Evolutionary conservation across 164 flowering plant species (phyloP), one percentile per base, ranked within the genome.

Genomic region (Berberis vulgaris): DNA sequence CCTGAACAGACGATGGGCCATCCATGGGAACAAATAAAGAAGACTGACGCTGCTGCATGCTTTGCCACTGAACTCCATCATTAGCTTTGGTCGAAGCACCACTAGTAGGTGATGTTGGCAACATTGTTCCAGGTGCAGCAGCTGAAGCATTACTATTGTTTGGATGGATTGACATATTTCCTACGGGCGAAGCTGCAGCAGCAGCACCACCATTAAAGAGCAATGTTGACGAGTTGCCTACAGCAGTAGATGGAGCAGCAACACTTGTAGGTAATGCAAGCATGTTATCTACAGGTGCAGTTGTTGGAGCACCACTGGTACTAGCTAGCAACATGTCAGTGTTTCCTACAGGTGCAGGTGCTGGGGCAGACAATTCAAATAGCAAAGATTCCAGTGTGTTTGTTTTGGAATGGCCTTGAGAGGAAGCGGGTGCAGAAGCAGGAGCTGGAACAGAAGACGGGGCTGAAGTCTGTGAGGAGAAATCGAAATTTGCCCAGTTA

Each of bases 401-500:
- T 46, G 66, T 59, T 69, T 64, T 84, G 50, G 85, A 66, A 49
- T 87, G 77, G 47, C 83, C 66, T 58, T 13, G 45, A 41, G 69
- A 26, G 26, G 26, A 26, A 26, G 26, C 26, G 26, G 26, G 26
- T 26, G 26, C 26, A 26, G 26, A 26, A 26, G 26, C 26, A 26
- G 26, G 26, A 26, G 26, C 26, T 26, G 26, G 26, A 26, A 0
- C 26, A 26, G 26, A 26, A 26, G 26, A 49, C 47, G 7, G 60
- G 40, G 52, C 77, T 59, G 77, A 80, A 7, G 72, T 71, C 58
- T 77, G 79, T 2, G 85, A 52, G 54, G 74, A 64, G 55, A 74
- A 62, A 80, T 87, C 97, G 82, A 95, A 91, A 65, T 86, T 87
- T 49, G 99, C 99, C 99, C 99, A 95, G 65, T 91, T 80, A 59